Percentiles rank a stretch among this genome's conserved stretches.
Conservation (phyloP, 345 rosid species). For the Trapa incisa region DNA sequence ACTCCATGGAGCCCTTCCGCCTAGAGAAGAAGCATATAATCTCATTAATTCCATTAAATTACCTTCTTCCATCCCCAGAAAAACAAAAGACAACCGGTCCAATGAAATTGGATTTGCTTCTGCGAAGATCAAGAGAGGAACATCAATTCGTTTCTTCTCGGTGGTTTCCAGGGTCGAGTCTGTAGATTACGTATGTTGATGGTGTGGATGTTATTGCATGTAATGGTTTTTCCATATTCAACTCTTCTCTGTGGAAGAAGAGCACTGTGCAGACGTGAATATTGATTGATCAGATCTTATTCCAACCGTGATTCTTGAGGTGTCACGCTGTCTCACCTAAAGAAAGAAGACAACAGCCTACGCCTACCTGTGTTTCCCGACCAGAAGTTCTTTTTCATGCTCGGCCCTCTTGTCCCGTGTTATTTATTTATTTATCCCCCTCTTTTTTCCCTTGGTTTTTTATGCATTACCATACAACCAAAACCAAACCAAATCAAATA, state of each 20-base stretch:
- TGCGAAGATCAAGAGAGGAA: not conserved
- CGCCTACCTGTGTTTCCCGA: not conserved
- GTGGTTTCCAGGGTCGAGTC: not conserved
- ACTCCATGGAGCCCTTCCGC: conserved; percentile 32
- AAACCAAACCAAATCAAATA: no score
- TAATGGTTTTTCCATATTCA: not conserved
- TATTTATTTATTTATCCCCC: no score
- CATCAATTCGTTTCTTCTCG: not conserved
- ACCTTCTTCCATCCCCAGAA: no score
- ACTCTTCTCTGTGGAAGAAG: no score
- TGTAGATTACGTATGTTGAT: not conserved
- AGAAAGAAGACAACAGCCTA: not conserved
- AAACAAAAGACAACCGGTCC: not conserved
- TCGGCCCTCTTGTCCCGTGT: no score
- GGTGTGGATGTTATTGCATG: conserved; percentile 8
- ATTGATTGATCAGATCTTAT: no score
- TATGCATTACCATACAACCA: no score
- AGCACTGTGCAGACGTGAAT: no score
- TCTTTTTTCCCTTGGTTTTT: no score
- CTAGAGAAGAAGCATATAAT: conserved; percentile 20
- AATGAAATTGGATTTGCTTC: not conserved
- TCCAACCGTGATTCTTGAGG: not conserved
- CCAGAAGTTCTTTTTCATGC: not conserved
- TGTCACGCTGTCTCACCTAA: not conserved
- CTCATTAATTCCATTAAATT: not conserved